These are phyloP conservation scores for Fremontodendron californicum DNA, from an alignment of 345 rosid species.

Conservation along the genomic window DNA sequence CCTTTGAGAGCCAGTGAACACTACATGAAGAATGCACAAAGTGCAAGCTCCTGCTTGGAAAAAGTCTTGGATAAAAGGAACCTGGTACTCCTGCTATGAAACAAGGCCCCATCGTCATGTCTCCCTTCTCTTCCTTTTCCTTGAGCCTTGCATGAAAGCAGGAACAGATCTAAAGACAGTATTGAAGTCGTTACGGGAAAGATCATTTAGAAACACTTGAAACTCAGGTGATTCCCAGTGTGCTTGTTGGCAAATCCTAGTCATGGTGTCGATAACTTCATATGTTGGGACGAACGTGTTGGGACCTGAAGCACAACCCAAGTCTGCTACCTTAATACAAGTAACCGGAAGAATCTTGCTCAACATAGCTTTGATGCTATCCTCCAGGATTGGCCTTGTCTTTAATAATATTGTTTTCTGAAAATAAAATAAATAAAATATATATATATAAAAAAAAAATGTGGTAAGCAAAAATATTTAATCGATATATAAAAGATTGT, in stretches of 20 bases:
- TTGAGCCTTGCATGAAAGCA: neutral
- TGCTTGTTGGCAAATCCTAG: neutral
- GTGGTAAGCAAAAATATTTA: no score
- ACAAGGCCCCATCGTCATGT: slow-evolving; percentile 7
- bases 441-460: no score
- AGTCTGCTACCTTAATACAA: neutral
- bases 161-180: slow-evolving; percentile 13
- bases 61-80: slow-evolving; percentile 46
- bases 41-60: slow-evolving; percentile 29
- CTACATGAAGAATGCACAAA: slow-evolving; percentile 36
- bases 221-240: slow-evolving; percentile 22
- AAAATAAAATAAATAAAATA: no score
- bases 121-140: neutral
- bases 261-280: slow-evolving; percentile 18
- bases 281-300: slow-evolving; percentile 26
- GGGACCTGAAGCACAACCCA: slow-evolving; percentile 47
- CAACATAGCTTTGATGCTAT: no score
- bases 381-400: no score
- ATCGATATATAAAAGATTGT: no score
- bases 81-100: slow-evolving; percentile 40
- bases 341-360: no score
- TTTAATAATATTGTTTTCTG: no score
- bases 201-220: slow-evolving; percentile 46
- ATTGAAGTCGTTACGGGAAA: slow-evolving; percentile 47
- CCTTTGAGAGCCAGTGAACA: slow-evolving; percentile 37